Base-by-base conservation (phyloP, 2,329 filamentous ascomycete genomes). In the Leptodontidium sp. region DNA sequence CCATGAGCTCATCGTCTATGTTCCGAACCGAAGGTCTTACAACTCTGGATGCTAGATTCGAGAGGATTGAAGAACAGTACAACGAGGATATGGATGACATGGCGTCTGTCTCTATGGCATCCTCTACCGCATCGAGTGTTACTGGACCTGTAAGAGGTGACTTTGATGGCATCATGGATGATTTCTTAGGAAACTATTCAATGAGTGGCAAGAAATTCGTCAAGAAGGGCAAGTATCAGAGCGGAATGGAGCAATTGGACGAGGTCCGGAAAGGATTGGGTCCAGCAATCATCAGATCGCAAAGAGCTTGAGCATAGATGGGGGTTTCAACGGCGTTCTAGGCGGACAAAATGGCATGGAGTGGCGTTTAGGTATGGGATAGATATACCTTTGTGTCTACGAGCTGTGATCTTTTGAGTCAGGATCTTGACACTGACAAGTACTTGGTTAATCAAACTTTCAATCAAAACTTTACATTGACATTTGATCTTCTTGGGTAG, bases 151-250 rank as follows among this genome's bases (percentile, higher is more conserved):
- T 93, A 47, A 85, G 93, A 57, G 84, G 86, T 49, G 94, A 98
- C 78, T 97, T 99, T 80, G 91, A 97, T 78, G 87, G 85, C 70
- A 93, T 98, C 78, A 89, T 99, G 85, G 95, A 98, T 78, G 94
- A 97, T 67, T 99, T 99, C 81, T 82, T 98, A 32, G 92, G 90
- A 9, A 89, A 85, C 43, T 91, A 93, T 77, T 88, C 88, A 11
- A 90, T 89, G 80, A 86, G 86, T 29, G 91, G 91, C 1, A 94
- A 93, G 82, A 90, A 90, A 79, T 84, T 85, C 69, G 87, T 93
- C 24, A 95, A 94, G 82, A 93, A 94, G 81, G 91, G 91, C 21
- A 93, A 91, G 77, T 89, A 91, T 72, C 91, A 92, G 78, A 92
- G 87, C 69, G 96, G 96, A 0, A 85, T 98, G 72, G 90, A 93